Evolutionary conservation across 352 stramenopile genomes (phyloP), one percentile per base, ranked within the genome.

Genomic region (Pythium phragmitis): DNA sequence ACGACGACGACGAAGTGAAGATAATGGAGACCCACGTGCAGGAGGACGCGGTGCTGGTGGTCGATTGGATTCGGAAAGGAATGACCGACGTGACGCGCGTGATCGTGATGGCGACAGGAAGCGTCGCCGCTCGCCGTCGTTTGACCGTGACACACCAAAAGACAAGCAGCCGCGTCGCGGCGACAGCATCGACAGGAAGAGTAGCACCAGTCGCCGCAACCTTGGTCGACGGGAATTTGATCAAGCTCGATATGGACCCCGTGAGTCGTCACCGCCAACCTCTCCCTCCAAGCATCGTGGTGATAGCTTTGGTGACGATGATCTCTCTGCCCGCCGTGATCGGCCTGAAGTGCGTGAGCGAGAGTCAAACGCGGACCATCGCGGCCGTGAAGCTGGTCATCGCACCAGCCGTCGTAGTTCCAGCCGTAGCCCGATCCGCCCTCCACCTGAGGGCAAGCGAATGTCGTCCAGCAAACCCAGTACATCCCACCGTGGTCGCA

Each of bases 241-340:
- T 47, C 63, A 65, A 19, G 36, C 63, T 23, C 56, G 57, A 3
- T 65, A 70, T 19, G 57, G 50, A 16, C 62, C 62, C 16, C 28
- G 42, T 3, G 51, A 60, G 2, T 13, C 51, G 2, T 13, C 51
- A 3, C 19, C 50, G 7, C 42, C 28, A 1, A 17, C 52, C 5
- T 46, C 19, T 23, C 53, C 52, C 6, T 53, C 19, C 26, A 60
- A 62, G 16, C 23, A 19, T 50, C 61, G 45, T 2, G 39, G 58
- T 39, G 26, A 23, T 12, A 55, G 17, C 17, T 7, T 17, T 16
- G 13, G 19, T 16, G 39, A 54, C 3, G 23, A 55, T 33, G 34
- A 39, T 2, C 2, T 28, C n/a, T 42, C 45, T 1, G 39, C 3
- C 21, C 57, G 23, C 34, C 57, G 57, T 26, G 57, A 64, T 5